Evolutionary conservation across 257 asterid species (phyloP).

Genomic region (Nyctanthes arbortristis): DNA sequence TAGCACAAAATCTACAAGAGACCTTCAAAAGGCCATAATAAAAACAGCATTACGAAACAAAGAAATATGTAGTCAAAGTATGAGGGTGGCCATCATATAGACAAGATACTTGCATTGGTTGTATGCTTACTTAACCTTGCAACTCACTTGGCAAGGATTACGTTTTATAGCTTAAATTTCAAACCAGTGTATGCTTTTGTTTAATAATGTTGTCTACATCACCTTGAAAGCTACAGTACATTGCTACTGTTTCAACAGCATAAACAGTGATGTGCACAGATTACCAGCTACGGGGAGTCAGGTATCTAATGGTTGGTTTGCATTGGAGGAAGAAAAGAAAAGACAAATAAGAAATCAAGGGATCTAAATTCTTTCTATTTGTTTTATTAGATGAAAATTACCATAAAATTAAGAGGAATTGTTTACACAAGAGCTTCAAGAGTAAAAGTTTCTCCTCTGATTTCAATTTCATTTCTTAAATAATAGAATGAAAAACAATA

Average conservation of each 20-base stretch:
- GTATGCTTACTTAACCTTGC: no score
- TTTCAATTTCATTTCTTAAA: not conserved
- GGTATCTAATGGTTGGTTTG: not conserved
- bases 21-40: not conserved
- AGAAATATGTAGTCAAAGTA: slow-evolving; percentile 4
- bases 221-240: slow-evolving; percentile 7
- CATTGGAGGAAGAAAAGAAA: slow-evolving; percentile 11
- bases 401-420: not conserved
- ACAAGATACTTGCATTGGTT: slow-evolving; percentile 14
- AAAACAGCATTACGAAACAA: slow-evolving; percentile 17
- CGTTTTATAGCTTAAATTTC: not conserved
- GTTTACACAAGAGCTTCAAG: not conserved
- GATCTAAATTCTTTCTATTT: slow-evolving; percentile 10
- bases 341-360: slow-evolving; percentile 1
- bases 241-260: not conserved
- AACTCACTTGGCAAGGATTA: not conserved
- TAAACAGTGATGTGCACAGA: slow-evolving; percentile 1
- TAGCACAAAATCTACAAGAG: not conserved
- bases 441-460: not conserved
- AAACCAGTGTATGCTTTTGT: slow-evolving; percentile 1
- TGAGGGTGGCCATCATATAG: slow-evolving; percentile 9
- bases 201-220: slow-evolving; percentile 7
- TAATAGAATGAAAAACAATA: not conserved
- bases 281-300: slow-evolving; percentile 1
- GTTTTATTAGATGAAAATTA: not conserved